Base-by-base conservation (phyloP, 441 rosid genomes). In the Daphne laureola region DNA sequence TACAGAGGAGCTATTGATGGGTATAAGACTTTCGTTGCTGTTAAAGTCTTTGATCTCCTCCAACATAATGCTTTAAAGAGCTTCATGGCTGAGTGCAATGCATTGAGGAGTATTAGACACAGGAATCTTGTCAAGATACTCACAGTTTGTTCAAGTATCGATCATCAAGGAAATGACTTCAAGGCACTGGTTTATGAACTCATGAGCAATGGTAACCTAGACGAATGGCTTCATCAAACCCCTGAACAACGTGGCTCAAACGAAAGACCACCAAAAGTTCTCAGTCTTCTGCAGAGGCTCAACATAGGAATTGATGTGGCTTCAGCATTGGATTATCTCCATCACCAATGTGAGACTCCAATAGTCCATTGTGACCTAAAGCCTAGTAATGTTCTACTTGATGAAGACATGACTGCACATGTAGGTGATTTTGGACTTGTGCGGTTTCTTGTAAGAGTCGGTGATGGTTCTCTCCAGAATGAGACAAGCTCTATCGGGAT, bases 381-480 rank as follows among this genome's bases (percentile, higher is more conserved):
- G 44, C 60, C 60, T 9, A 55, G 41, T 26, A 59, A 59, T 42
- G 55, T 59, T 6, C 63, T 59, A 26, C 45, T 59, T 46, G 63
- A 59, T 25, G 63, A 42, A 49, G 45, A 43, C 17, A 26, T 59
- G 49, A 14, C 50, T 1, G 56, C 63, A 42, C 63, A 49, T 59
- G 63, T 59, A 0, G 56, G 43, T 5, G 63, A 51, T 50, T 50
- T 59, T 45, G 63, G 63, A 43, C 27, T 59, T 48, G 63, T 50
- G 3, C 42, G 42, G 63, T 51, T 59, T 31, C 54, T 50, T 26
- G 14, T 13, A 7, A 4, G 17, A 36, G 38, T 27, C 1, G 9
- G 13, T 2, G 13, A 46, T 14, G 16, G 9, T 16, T 49, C 31
- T 17, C 47, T 26, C 42, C 25, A 17, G 23, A 54, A 25, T 36